Percentiles rank a stretch among this genome's conserved stretches.
Conservation (phyloP, 176 grass and related monocot species). For the Oryza glumipatula region DNA sequence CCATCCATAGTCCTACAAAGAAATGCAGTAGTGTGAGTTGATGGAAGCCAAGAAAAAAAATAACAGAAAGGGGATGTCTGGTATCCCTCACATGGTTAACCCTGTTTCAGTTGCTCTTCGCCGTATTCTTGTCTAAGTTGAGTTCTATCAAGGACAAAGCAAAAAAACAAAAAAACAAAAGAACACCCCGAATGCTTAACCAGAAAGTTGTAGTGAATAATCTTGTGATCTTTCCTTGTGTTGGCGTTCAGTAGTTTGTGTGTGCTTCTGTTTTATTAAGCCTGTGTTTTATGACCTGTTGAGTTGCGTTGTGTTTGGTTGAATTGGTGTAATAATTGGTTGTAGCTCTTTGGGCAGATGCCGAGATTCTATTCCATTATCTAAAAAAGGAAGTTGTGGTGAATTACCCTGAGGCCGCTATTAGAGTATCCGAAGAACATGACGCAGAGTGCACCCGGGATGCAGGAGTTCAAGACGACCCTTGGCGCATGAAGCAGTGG, state of each 20-base stretch:
- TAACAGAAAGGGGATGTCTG: neutral
- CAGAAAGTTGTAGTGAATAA: neutral
- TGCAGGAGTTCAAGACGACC: slow-evolving; percentile 75
- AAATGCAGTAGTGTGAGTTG: neutral
- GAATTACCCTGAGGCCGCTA: slow-evolving; percentile 70
- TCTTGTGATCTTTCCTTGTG: too few species aligned
- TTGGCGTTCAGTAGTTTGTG: too few species aligned
- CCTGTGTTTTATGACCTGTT: too few species aligned
- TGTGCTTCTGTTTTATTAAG: too few species aligned
- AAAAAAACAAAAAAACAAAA: neutral
- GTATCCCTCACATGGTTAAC: neutral
- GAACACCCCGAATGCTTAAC: neutral
- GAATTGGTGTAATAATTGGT: too few species aligned
- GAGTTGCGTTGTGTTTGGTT: too few species aligned
- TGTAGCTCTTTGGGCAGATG: too few species aligned
- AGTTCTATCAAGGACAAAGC: neutral
- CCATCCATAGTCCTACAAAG: slow-evolving; percentile 85
- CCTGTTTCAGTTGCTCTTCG: neutral
- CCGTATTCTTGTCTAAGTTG: neutral
- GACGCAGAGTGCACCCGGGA: slow-evolving; percentile 75
- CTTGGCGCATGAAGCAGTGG: slow-evolving; percentile 64
- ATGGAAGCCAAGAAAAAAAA: neutral
- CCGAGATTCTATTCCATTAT: too few species aligned
- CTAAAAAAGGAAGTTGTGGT: neutral
- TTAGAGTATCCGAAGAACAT: slow-evolving; percentile 80